Evolutionary conservation across 108 stramenopile species (phyloP), one percentile per base, ranked within the genome.

Genomic region (Chaetoceros muelleri): DNA sequence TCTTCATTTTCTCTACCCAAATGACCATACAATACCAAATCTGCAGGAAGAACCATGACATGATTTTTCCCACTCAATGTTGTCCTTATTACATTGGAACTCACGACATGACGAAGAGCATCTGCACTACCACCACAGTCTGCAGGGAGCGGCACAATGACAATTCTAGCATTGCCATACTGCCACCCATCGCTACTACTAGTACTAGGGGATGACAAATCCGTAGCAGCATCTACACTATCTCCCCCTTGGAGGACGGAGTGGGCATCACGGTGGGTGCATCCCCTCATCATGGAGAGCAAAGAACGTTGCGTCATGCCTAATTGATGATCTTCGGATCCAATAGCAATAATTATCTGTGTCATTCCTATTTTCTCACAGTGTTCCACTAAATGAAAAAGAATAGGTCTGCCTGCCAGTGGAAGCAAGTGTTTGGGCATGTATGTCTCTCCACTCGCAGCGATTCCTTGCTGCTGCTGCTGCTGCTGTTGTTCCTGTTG

Each of bases 361-460:
- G 68, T 48, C 53, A 81, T 75, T 0, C 76, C 73, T 10, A 52
- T 53, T 0, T 19, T 48, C 21, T 65, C 46, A 18, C 58, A 50
- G 19, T 47, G 30, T 16, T 52, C 46, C 19, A 88, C 52, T 21
- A 88, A 31, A 44, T 82, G 69, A 24, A 73, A 53, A 3, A 82
- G 67, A 20, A 69, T 57, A 16, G 82, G 67, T 29, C 69, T 46
- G 1, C 74, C 73, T 2, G 58, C 81, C 20, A 78, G 57, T 13
- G 81, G 84, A 40, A 90, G 45, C 27, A 90, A 55, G 54, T 90
- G 88, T 52, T 90, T 90, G 31, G 88, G 88, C 10, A 61, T 30
- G 44, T 47, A 40, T n/a, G n/a, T n/a, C 13, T 40, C 34, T 10
- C 13, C 34, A 40, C 34, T 40, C 13, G 34, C 34, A 10, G 34